Conservation (phyloP, 495 filamentous ascomycete genomes). For the Sabuloglossum arenarium region DNA sequence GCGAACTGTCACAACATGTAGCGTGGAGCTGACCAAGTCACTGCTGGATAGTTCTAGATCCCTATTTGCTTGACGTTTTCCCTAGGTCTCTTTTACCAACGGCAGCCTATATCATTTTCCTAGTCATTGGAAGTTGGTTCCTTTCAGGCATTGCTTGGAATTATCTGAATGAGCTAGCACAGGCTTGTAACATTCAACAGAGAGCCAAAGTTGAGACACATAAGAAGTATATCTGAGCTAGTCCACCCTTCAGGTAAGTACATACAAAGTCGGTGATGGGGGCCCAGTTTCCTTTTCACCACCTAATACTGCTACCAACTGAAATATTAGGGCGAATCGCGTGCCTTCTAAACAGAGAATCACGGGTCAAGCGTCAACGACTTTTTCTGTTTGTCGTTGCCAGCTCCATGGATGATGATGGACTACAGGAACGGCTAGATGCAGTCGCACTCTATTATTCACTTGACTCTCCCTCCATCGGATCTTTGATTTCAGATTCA, state of each 20-base stretch:
- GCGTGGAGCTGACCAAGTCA: not conserved
- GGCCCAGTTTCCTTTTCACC: not conserved
- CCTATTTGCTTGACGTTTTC: conserved; percentile 30
- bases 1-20: not conserved
- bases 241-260: not conserved
- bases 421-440: too few species aligned
- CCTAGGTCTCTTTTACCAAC: conserved; percentile 19
- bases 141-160: conserved; percentile 13
- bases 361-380: not conserved
- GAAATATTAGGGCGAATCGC: not conserved
- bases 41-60: conserved; percentile 45
- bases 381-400: not conserved
- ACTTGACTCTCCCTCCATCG: too few species aligned
- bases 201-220: not conserved
- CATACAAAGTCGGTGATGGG: not conserved
- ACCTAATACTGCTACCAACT: not conserved
- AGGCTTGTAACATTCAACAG: not conserved
- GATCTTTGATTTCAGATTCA: too few species aligned
- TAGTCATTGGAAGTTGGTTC: conserved; percentile 16
- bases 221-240: not conserved
- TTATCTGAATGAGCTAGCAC: not conserved
- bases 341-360: not conserved
- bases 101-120: conserved; percentile 15
- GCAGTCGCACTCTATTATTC: too few species aligned
- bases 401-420: not conserved